Base-by-base conservation (phyloP, 352 stramenopile species). In the Phytophthora meadii region DNA sequence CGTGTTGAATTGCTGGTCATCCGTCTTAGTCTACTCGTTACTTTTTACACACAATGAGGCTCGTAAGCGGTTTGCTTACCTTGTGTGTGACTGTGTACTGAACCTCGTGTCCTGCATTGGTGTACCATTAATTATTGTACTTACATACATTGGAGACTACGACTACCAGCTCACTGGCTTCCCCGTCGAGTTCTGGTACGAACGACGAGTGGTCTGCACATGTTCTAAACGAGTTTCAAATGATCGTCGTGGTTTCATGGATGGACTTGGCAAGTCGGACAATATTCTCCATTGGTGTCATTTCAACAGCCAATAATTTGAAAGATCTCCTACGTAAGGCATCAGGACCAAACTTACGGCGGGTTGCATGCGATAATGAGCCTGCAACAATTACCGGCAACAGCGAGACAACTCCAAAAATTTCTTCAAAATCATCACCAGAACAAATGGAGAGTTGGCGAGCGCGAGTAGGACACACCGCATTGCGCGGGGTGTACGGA, bases 51-150 rank as follows among this genome's bases (percentile, higher is more conserved):
- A 27, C 4, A 62, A 66, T 22, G 60, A 52, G 8, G 65, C 62
- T 5, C 56, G 47, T 4, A 64, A 63, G 30, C 67, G 77, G 2
- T 61, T 86, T 22, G 48, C 77, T 0, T 58, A 54, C 8, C 40
- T 86, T 14, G 22, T 81, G 14, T 55, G 30, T 11, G 71, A 80
- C 37, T 64, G 52, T 17, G 47, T 71, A 8, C 44, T 82, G 0
- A 63, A 82, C n/a, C 65, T 81, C 19, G 25, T 76, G 8, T 73
- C 69, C 0, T 76, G 55, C 2, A 37, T 81, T 1, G 72, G 74
- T 2, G 40, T 72, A 0, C 61, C 72, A 1, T 36, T 68, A 0
- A 65, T 68, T 39, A 22, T 83, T 4, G 63, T 62, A 2, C 22
- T 59, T 2, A 40, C 41, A 17, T 80, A 83, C 36, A 12, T 69